Evolutionary conservation across 2,329 filamentous ascomycete genomes (phyloP).

Genomic region (Aspergillus sp.): DNA sequence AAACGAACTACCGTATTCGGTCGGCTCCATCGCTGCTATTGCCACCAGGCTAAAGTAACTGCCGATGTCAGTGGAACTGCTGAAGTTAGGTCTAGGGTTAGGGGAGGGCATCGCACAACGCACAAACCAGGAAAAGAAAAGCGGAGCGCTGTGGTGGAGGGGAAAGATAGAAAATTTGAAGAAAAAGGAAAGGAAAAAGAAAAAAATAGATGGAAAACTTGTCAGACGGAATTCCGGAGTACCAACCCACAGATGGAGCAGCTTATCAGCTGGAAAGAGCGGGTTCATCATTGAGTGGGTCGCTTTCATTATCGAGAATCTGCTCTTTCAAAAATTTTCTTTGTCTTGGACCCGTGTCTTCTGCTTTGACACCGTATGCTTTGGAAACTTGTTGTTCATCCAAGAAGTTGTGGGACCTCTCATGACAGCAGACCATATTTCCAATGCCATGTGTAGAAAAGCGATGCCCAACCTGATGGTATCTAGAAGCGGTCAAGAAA

Average conservation of each 20-base stretch:
- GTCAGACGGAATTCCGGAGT: not conserved
- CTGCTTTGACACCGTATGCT: not conserved
- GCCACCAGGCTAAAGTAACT: not conserved
- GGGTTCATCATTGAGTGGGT: not conserved
- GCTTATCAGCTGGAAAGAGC: not conserved
- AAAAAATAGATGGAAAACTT: not conserved
- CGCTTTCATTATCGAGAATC: not conserved
- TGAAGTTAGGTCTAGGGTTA: not conserved
- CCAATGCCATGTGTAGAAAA: conserved; percentile 15
- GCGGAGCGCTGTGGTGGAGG: not conserved
- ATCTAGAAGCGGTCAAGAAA: conserved; percentile 16
- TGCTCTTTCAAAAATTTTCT: not conserved
- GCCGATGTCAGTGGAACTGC: not conserved
- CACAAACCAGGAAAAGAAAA: conserved; percentile 2
- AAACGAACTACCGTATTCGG: not conserved
- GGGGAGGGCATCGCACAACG: not conserved
- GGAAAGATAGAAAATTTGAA: too few species aligned
- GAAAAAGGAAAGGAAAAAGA: too few species aligned
- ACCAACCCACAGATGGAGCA: not conserved
- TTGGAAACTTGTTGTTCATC: too few species aligned
- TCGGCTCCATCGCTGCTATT: not conserved
- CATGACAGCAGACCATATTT: conserved; percentile 6
- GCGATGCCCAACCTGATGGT: not conserved
- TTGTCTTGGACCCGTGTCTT: not conserved
- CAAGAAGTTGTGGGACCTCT: not conserved